Base-by-base conservation (phyloP, 305 asterid species). In the Rubia peregrina region DNA sequence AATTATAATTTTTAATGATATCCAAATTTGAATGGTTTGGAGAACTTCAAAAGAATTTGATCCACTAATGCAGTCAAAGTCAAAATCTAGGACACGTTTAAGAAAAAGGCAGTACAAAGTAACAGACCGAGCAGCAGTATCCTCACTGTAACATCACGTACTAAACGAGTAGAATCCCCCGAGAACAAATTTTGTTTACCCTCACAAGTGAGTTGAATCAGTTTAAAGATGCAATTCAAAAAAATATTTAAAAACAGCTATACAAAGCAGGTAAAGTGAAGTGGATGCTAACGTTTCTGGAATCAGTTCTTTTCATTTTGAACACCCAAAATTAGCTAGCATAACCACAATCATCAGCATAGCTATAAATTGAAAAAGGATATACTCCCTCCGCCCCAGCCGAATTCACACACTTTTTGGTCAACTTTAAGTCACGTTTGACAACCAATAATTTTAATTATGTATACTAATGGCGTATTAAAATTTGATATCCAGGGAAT, bases 1-100 rank as follows among this genome's bases (percentile, higher is more conserved):
- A 80, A 62, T 38, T 17, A 69, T 49, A 41, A 7, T 55, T 19
- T 61, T 77, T 78, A 80, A 70, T 60, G 13, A 19, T 42, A 46
- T 14, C 43, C 36, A 56, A 69, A 36, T 21, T 69, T 13, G 3
- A 33, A 12, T 7, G 21, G 2, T 21, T 9, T 19, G 22, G 44
- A 19, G 22, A 59, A 57, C 7, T 46, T 12, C 1, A 14, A 57
- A 36, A 59, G 5, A 70, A 41, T 22, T 41, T 14, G 0, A 7
- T 41, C 67, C 30, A 24, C 16, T 70, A 59, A 7, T 59, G 73
- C 65, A 11, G 11, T 41, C 10, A 41, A 57, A 51, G 48, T n/a
- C n/a, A 69, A 69, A 53, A 69, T 5, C 41, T 21, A 9, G 26
- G 41, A 9, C 44, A 17, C 64, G 17, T 22, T 44, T 44, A 55